A percentile compares a stretch with the other conserved stretches of the same genome.
Conservation (phyloP, 352 stramenopile species). For the Plasmopara muralis region DNA sequence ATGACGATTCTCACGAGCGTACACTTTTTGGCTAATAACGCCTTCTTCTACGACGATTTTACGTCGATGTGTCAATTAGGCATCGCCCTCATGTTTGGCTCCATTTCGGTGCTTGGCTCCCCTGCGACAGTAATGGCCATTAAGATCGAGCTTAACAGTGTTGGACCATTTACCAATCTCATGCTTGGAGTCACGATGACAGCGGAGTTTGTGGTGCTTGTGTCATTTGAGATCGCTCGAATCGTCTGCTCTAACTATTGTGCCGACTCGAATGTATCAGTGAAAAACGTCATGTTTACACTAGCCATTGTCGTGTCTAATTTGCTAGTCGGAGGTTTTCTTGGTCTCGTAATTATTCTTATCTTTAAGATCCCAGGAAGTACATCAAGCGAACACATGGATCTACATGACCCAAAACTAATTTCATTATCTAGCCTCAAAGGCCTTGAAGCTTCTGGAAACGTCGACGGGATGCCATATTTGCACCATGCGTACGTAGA, state of each 20-base stretch:
- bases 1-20: constrained; percentile 48
- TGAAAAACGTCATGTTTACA: constrained; percentile 51
- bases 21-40: constrained; percentile 31
- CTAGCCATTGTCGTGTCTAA: constrained; percentile 49
- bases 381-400: constrained; percentile 27
- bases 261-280: constrained; percentile 40
- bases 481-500: constrained; percentile 58
- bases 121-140: constrained; percentile 69
- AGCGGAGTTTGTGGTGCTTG: constrained; percentile 62
- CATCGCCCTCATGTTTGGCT: constrained; percentile 68
- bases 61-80: constrained; percentile 43
- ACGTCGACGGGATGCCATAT: constrained; percentile 37
- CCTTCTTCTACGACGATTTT: constrained; percentile 61
- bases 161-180: constrained; percentile 65
- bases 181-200: constrained; percentile 68
- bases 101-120: constrained; percentile 60
- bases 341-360: constrained; percentile 42
- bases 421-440: constrained; percentile 9
- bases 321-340: constrained; percentile 35
- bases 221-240: constrained; percentile 60
- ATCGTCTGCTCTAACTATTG: constrained; percentile 62
- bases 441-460: constrained; percentile 25
- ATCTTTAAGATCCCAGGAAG: constrained; percentile 59
- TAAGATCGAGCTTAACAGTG: constrained; percentile 72
- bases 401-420: constrained; percentile 19